phyloP scores from a whole-genome alignment of 2,329 filamentous ascomycete species.

The Raffaelea ambrosiae region DNA sequence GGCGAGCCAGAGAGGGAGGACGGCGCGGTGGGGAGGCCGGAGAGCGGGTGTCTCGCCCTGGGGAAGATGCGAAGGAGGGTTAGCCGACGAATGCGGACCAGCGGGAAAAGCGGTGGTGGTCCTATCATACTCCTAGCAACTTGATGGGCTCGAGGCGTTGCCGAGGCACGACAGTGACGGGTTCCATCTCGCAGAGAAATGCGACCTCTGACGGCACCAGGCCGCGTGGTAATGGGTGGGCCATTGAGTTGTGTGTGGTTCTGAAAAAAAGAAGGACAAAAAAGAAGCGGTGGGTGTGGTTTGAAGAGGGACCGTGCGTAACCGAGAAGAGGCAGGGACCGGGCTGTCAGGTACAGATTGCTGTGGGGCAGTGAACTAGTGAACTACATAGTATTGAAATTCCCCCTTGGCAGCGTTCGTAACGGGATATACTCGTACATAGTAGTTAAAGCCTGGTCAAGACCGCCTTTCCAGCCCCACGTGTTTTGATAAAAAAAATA shows the following conservation, averaged over 20 bases:
- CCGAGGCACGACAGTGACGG: conserved; percentile 84
- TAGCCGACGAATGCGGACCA: conserved; percentile 5
- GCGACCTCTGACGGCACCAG: conserved; percentile 82
- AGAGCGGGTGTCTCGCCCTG: conserved; percentile 73
- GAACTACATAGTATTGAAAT: no score
- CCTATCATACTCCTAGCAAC: conserved; percentile 61
- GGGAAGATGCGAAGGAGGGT: background rate
- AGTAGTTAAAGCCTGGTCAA: no score
- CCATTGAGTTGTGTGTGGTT: conserved; percentile 27
- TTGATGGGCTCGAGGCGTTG: conserved; percentile 81
- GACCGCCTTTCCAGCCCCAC: no score
- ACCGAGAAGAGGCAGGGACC: no score
- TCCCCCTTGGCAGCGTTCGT: no score
- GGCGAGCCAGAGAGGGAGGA: conserved; percentile 88
- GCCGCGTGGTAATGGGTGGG: conserved; percentile 38
- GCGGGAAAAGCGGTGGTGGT: background rate
- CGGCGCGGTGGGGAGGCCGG: conserved; percentile 69
- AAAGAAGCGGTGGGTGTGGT: background rate
- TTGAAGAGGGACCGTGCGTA: no score
- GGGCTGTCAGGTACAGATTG: no score
- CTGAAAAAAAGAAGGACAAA: background rate
- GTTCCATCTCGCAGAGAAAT: conserved; percentile 96
- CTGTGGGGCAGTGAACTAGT: no score
- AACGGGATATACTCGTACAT: no score
- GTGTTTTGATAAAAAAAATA: no score